Evolutionary conservation across 2,329 filamentous ascomycete species (phyloP).

Genomic region (Raffaelea arxii): DNA sequence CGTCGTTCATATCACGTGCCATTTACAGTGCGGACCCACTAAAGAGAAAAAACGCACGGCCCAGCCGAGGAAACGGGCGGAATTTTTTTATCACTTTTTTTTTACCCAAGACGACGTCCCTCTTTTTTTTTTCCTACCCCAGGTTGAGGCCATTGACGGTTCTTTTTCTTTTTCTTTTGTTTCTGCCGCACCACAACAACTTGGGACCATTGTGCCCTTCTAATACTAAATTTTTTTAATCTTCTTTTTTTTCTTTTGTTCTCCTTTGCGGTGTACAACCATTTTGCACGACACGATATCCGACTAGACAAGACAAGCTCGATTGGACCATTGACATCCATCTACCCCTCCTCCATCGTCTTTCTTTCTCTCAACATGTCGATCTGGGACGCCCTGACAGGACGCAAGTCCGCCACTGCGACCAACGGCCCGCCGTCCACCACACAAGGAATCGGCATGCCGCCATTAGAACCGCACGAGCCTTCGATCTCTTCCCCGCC

Average conservation of each 20-base stretch:
- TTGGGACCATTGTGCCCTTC: not conserved
- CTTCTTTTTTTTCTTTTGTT: no score
- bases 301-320: not conserved
- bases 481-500: slow-evolving; percentile 18
- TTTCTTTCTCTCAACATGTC: slow-evolving; percentile 29
- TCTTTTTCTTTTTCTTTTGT: not conserved
- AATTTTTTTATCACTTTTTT: slow-evolving; percentile 7
- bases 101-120: not conserved
- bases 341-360: not conserved
- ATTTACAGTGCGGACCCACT: not conserved
- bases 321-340: not conserved
- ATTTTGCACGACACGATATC: not conserved
- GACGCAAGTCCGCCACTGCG: slow-evolving; percentile 35
- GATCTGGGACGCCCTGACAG: slow-evolving; percentile 53
- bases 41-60: slow-evolving; percentile 9
- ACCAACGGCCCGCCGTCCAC: slow-evolving; percentile 18
- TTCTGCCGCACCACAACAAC: not conserved
- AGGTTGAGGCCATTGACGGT: no score
- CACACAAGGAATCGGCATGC: slow-evolving; percentile 25
- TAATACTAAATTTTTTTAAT: no score
- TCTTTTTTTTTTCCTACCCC: not conserved
- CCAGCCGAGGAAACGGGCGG: slow-evolving; percentile 4
- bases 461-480: not conserved
- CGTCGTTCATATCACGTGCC: not conserved
- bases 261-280: no score